Conservation (phyloP, 495 filamentous ascomycete species). For the Chaetomium tenue region DNA sequence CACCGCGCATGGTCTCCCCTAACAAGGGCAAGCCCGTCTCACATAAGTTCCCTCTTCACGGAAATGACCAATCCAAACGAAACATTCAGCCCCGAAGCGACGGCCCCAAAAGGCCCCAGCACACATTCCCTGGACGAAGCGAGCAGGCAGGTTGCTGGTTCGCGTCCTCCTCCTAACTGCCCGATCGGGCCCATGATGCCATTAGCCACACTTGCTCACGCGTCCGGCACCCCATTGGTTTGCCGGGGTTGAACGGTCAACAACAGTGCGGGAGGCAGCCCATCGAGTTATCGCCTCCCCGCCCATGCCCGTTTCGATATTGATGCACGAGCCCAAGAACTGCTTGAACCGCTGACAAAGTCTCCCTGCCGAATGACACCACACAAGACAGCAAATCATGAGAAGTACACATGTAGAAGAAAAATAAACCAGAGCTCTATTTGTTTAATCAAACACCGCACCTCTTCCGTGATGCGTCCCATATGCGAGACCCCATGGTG, state of each 20-base stretch:
- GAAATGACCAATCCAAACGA: constrained; percentile 6
- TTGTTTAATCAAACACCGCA: not conserved
- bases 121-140: not conserved
- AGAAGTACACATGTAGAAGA: too few relatives aligned
- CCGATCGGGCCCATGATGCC: constrained; percentile 3
- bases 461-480: not conserved
- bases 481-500: not conserved
- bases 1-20: not conserved
- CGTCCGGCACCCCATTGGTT: constrained; percentile 17
- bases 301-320: not conserved
- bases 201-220: constrained; percentile 28
- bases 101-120: not conserved
- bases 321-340: not conserved
- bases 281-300: not conserved
- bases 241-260: not conserved
- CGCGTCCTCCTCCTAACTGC: not conserved
- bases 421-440: not conserved
- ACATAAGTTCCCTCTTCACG: not conserved
- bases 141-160: too few relatives aligned
- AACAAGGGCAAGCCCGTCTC: not conserved
- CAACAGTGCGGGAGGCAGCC: constrained; percentile 17
- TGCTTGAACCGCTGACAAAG: too few relatives aligned
- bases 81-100: not conserved
- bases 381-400: not conserved
- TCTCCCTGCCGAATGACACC: not conserved